Conservation (phyloP, 106 monocot genomes). For the Apostasia ramifera region DNA sequence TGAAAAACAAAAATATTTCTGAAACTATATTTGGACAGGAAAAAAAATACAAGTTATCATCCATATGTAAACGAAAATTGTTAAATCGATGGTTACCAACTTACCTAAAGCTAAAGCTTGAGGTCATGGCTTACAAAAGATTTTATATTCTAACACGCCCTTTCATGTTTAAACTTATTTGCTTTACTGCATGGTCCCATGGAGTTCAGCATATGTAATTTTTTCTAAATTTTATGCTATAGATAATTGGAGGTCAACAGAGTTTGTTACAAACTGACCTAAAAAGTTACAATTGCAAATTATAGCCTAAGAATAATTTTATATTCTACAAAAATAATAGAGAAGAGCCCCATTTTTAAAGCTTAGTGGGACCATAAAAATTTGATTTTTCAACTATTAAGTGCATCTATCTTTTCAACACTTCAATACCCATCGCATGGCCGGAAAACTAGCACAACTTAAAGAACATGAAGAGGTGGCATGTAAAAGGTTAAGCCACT, state of each 20-base stretch:
- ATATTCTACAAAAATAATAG: no score
- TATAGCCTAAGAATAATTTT: no score
- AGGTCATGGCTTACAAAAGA: neutral
- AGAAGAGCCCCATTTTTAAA: no score
- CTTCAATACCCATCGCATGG: neutral
- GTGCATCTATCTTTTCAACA: no score
- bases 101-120: neutral
- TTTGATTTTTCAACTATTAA: no score
- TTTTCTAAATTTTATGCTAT: no score
- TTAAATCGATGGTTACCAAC: neutral
- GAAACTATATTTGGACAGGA: neutral
- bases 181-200: no score
- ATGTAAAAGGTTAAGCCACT: neutral
- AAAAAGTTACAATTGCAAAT: no score
- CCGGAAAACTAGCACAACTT: neutral
- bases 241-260: no score
- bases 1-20: neutral
- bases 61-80: neutral
- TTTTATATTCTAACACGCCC: neutral
- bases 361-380: no score
- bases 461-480: neutral
- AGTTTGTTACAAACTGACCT: no score
- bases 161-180: neutral
- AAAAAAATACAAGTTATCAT: neutral
- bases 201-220: no score